These are phyloP conservation scores for Diversispora eburnea DNA, from an alignment of 192 early-diverging fungal species.

Conservation along the genomic window DNA sequence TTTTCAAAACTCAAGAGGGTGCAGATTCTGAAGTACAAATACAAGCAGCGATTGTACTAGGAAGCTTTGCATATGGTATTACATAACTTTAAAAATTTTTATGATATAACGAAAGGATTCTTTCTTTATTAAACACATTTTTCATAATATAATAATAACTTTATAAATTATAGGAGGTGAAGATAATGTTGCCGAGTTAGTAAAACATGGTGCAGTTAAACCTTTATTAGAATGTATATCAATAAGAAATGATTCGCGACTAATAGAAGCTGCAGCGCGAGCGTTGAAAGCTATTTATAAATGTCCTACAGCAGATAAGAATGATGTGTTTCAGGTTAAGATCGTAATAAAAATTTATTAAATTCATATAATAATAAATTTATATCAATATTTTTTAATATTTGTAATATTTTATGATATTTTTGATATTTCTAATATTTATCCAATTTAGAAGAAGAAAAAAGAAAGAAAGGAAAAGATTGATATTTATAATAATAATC, in stretches of 20 bases:
- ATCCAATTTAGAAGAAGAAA: too few species aligned
- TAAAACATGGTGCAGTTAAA: slow-evolving; percentile 52
- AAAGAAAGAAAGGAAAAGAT: too few species aligned
- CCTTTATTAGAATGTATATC: slow-evolving; percentile 52
- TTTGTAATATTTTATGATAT: neutral
- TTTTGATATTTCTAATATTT: neutral
- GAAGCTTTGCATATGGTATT: slow-evolving; percentile 66
- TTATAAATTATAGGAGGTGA: slow-evolving; percentile 48
- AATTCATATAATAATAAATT: too few species aligned
- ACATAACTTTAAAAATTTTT: neutral
- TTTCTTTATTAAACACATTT: neutral
- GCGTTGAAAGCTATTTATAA: slow-evolving; percentile 66
- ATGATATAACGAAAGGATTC: neutral
- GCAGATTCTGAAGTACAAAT: slow-evolving; percentile 48
- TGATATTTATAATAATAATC: too few species aligned
- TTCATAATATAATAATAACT: neutral
- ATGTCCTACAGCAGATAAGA: slow-evolving; percentile 48
- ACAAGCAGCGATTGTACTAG: slow-evolving; percentile 63
- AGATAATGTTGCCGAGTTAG: slow-evolving; percentile 55
- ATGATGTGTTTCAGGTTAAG: slow-evolving; percentile 49
- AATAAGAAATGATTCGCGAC: slow-evolving; percentile 39
- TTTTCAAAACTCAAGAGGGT: slow-evolving; percentile 40
- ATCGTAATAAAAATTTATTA: neutral
- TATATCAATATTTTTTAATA: neutral
- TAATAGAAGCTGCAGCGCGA: slow-evolving; percentile 65